Percentiles rank a stretch among this genome's conserved stretches.
phyloP scores from a whole-genome alignment of 208 protist genomes.

The Trypanosoma platydactyli region DNA sequence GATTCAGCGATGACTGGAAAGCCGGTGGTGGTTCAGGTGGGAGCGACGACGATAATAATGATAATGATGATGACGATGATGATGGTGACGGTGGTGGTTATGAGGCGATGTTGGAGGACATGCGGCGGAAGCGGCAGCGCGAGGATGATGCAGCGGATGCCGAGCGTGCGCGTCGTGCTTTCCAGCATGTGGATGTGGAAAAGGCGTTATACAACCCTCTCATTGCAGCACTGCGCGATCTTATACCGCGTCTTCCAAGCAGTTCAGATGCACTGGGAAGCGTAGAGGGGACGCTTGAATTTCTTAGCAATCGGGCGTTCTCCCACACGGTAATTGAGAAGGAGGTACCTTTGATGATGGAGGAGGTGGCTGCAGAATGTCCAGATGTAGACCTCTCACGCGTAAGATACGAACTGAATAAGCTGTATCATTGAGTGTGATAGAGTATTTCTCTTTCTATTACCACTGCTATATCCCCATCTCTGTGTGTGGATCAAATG shows the following conservation, averaged over 20 bases:
- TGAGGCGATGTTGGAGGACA: conserved; percentile 31
- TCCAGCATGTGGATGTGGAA: conserved; percentile 16
- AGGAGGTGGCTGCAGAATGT: conserved; percentile 48
- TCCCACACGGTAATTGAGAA: conserved; percentile 41
- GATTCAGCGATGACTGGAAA: conserved; percentile 22
- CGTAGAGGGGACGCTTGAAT: conserved; percentile 68
- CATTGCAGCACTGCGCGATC: conserved; percentile 37
- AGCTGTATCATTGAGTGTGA: conserved; percentile 16
- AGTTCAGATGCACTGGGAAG: conserved; percentile 44
- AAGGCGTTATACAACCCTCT: conserved; percentile 30
- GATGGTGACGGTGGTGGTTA: conserved; percentile 25
- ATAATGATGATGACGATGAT: conserved; percentile 18
- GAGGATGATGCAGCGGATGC: conserved; percentile 32
- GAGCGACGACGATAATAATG: background rate
- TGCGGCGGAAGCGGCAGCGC: conserved; percentile 25
- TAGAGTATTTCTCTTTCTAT: conserved; percentile 7
- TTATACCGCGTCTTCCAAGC: conserved; percentile 40
- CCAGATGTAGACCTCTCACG: conserved; percentile 40
- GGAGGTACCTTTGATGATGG: conserved; percentile 66
- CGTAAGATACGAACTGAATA: conserved; percentile 15
- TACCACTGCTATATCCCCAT: no score
- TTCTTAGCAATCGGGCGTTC: conserved; percentile 47
- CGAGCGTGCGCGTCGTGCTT: conserved; percentile 16
- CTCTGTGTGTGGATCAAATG: no score
- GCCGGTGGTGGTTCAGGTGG: conserved; percentile 5